Evolutionary conservation across 2,329 filamentous ascomycete species (phyloP).

Genomic region (Periconia digitata): DNA sequence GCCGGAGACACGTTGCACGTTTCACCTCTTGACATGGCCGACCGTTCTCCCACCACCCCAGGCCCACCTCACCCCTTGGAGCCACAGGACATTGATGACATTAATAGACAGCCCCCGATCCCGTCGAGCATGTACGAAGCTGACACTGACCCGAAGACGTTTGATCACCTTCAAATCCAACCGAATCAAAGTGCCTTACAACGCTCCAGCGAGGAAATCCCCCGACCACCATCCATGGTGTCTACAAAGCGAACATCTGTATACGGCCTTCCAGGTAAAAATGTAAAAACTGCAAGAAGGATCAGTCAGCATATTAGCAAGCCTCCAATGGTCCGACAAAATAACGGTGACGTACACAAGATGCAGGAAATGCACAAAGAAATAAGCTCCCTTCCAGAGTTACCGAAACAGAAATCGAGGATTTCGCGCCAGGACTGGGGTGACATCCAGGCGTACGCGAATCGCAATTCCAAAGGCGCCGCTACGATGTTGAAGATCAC

Average conservation of each 20-base stretch:
- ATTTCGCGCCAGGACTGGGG: conserved; percentile 40
- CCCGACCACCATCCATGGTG: conserved; percentile 25
- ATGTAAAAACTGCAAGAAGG: conserved; percentile 7
- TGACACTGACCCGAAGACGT: conserved; percentile 4
- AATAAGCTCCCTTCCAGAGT: conserved; percentile 30
- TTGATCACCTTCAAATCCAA: background rate
- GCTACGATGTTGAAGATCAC: conserved; percentile 21
- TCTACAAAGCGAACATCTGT: conserved; percentile 18
- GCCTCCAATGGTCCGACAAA: conserved; percentile 6
- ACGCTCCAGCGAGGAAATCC: conserved; percentile 27
- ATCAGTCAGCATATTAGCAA: conserved; percentile 3
- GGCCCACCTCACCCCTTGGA: background rate
- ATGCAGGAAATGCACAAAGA: conserved; percentile 34
- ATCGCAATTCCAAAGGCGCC: conserved; percentile 31
- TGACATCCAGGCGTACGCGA: conserved; percentile 36
- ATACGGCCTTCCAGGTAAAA: conserved; percentile 13
- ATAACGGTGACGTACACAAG: conserved; percentile 10
- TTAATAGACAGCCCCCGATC: background rate
- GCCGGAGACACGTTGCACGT: conserved; percentile 4
- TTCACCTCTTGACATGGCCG: background rate
- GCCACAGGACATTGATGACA: background rate
- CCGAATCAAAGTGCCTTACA: conserved; percentile 12
- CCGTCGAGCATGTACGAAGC: background rate
- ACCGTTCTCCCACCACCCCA: background rate
- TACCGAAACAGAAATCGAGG: conserved; percentile 31